Percentiles rank a stretch among this genome's conserved stretches.
Evolutionary conservation across 257 asterid species (phyloP).

Genomic region (Solanum pennellii): DNA sequence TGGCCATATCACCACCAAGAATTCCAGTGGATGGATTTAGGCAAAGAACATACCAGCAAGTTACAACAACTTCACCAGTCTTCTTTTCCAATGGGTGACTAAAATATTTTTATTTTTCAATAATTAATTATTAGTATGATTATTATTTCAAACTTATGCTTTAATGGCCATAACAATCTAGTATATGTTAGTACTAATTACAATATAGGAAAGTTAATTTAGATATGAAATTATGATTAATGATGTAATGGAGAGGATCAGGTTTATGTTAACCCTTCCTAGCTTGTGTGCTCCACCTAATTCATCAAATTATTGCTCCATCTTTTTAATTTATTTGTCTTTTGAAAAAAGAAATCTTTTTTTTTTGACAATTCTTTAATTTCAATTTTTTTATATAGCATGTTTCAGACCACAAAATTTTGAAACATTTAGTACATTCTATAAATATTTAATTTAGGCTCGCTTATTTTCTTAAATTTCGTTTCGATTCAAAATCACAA

Average conservation of each 20-base stretch:
- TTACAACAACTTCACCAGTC: conserved; percentile 32
- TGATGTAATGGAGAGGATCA: background rate
- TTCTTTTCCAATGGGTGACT: conserved; percentile 37
- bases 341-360: background rate
- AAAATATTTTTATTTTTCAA: background rate
- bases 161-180: background rate
- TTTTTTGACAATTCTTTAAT: background rate
- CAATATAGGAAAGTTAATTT: background rate
- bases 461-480: too few relatives aligned
- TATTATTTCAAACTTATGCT: background rate
- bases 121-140: background rate
- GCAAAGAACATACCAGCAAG: conserved; percentile 30
- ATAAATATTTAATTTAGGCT: too few relatives aligned
- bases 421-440: background rate
- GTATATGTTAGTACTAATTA: background rate
- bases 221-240: background rate
- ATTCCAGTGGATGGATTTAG: conserved; percentile 62
- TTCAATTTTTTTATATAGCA: background rate
- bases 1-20: conserved; percentile 71
- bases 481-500: background rate
- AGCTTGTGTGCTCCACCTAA: background rate
- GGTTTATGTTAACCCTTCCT: background rate
- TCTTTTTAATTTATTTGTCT: background rate
- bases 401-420: background rate
- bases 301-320: background rate